Conservation (phyloP, 257 asterid genomes). For the Fraxinus anomala region DNA sequence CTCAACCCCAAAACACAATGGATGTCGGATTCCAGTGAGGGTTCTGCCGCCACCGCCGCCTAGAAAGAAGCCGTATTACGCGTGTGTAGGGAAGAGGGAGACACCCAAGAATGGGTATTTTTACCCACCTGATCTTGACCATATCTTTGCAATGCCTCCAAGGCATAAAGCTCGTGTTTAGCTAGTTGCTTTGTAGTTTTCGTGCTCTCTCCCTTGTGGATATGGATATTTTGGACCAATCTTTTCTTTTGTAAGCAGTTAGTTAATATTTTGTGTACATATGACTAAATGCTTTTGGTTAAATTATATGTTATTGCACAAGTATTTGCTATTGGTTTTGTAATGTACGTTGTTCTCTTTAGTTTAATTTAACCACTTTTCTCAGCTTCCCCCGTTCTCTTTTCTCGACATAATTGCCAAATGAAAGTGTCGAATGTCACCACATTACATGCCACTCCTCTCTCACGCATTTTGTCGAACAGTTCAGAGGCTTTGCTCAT, state of each 20-base stretch:
- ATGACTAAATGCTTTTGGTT: no score
- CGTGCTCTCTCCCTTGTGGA: no score
- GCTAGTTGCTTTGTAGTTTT: no score
- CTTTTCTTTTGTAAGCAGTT: no score
- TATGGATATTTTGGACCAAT: no score
- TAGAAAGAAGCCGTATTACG: conserved; percentile 25
- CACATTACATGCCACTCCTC: conserved; percentile 54
- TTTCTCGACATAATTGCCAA: not conserved
- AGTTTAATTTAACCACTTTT: not conserved
- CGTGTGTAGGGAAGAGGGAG: not conserved
- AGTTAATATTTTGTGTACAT: no score
- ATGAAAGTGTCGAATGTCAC: conserved; percentile 70
- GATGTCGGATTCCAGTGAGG: conserved; percentile 21
- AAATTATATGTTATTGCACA: no score
- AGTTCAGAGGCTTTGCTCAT: conserved; percentile 44
- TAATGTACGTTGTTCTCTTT: no score
- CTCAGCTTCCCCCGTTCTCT: no score
- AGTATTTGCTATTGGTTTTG: no score
- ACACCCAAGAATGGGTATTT: conserved; percentile 25
- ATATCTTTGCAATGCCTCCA: conserved; percentile 19
- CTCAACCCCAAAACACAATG: conserved; percentile 24
- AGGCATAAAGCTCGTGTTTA: not conserved
- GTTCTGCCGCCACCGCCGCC: conserved; percentile 28
- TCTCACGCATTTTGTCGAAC: conserved; percentile 57
- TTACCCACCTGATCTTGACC: conserved; percentile 20